phyloP scores from a whole-genome alignment of 73 alveolate genomes.

The Paramecium sonneborni region DNA sequence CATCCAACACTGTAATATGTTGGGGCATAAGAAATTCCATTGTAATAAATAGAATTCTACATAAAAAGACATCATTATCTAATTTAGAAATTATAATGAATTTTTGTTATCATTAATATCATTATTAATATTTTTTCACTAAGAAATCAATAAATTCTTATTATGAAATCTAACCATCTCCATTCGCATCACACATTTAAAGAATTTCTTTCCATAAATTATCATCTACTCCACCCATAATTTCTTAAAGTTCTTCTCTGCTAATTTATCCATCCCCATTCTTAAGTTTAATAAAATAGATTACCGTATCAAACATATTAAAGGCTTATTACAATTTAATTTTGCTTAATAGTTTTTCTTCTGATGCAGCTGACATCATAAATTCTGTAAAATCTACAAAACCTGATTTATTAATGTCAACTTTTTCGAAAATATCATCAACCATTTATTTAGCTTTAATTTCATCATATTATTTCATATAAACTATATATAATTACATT shows the following conservation, averaged over 20 bases:
- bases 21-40: not conserved
- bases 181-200: not conserved
- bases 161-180: not conserved
- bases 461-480: not conserved
- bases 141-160: not conserved
- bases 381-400: constrained; percentile 55
- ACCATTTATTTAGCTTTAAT: constrained; percentile 39
- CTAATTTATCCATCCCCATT: constrained; percentile 32
- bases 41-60: not conserved
- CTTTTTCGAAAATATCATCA: constrained; percentile 45
- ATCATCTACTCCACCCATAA: constrained; percentile 15
- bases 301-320: not conserved
- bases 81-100: not conserved
- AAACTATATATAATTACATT: not conserved
- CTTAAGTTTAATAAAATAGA: not conserved
- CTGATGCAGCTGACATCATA: not conserved
- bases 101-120: too few species aligned
- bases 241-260: not conserved
- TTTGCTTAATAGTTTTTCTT: not conserved
- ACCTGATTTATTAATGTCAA: constrained; percentile 33
- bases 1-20: not conserved
- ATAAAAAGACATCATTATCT: not conserved
- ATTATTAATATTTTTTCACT: not conserved
- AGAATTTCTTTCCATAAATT: not conserved
- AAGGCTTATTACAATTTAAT: not conserved